Conservation (phyloP, 768 basidiomycete species). For the Postia placenta region DNA sequence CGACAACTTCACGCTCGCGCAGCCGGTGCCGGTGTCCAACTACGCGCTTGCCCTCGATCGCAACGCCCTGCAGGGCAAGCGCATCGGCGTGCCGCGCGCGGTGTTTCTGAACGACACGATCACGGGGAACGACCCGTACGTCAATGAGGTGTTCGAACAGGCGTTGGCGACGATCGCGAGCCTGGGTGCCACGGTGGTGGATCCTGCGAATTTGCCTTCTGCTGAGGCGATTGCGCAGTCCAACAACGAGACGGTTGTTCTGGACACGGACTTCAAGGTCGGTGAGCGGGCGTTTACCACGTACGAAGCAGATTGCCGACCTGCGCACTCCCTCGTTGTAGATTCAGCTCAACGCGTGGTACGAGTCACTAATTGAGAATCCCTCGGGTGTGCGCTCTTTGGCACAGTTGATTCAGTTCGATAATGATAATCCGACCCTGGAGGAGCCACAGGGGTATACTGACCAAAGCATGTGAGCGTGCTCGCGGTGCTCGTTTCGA, state of each 20-base stretch:
- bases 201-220: slow-evolving; percentile 56
- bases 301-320: background rate
- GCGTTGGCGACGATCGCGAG: slow-evolving; percentile 28
- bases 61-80: slow-evolving; percentile 38
- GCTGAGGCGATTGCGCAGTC: slow-evolving; percentile 41
- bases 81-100: slow-evolving; percentile 39
- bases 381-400: slow-evolving; percentile 26
- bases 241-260: slow-evolving; percentile 45
- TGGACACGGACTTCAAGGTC: slow-evolving; percentile 56
- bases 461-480: slow-evolving; percentile 27
- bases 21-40: slow-evolving; percentile 44
- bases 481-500: slow-evolving; percentile 6
- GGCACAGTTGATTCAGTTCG: slow-evolving; percentile 52
- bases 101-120: slow-evolving; percentile 18
- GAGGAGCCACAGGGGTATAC: slow-evolving; percentile 25
- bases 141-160: slow-evolving; percentile 29
- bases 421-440: slow-evolving; percentile 45
- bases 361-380: slow-evolving; percentile 13
- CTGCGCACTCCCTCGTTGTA: no score
- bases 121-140: slow-evolving; percentile 16
- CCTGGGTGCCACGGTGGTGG: slow-evolving; percentile 45
- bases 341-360: slow-evolving; percentile 22
- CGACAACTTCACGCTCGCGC: slow-evolving; percentile 33
- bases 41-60: slow-evolving; percentile 44
- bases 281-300: background rate